Percentiles rank a stretch among this genome's conserved stretches.
These are phyloP conservation scores for Cryphonectria nitschkei DNA, from an alignment of 2,329 filamentous ascomycete species.

Conservation along the genomic window DNA sequence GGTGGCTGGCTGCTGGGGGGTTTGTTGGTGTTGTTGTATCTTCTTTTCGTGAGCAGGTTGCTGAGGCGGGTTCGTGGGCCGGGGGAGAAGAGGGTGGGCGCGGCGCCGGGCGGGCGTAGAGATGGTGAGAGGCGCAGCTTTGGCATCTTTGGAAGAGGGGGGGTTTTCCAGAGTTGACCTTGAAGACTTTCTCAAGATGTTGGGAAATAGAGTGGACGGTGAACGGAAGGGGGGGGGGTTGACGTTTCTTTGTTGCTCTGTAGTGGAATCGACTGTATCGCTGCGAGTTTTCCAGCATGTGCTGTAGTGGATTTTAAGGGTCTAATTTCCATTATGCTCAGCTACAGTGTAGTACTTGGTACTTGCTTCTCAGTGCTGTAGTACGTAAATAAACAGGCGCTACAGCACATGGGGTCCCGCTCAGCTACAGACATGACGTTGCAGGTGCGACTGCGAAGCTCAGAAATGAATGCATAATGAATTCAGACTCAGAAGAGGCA, in stretches of 20 bases:
- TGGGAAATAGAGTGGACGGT: not conserved
- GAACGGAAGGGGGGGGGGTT: no score
- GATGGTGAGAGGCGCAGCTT: slow-evolving; percentile 1
- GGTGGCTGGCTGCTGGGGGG: slow-evolving; percentile 11
- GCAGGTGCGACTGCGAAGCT: not conserved
- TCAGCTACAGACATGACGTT: not conserved
- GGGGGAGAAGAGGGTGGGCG: not conserved
- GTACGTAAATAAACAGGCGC: not conserved
- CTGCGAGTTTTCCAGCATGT: no score
- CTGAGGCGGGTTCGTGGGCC: not conserved
- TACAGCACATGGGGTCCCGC: not conserved
- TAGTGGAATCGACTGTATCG: no score
- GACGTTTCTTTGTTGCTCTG: no score
- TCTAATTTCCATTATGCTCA: no score
- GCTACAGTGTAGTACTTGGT: no score
- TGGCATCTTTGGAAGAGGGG: not conserved
- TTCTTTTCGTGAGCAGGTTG: not conserved
- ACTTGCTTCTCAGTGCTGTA: not conserved
- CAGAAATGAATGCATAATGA: not conserved
- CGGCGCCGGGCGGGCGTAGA: not conserved
- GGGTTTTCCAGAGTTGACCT: not conserved
- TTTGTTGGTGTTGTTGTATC: slow-evolving; percentile 1
- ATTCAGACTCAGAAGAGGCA: no score
- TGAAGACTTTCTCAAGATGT: not conserved
- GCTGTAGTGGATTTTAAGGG: not conserved